phyloP scores from a whole-genome alignment of 352 stramenopile genomes.

The Globisporangium spinosum region DNA sequence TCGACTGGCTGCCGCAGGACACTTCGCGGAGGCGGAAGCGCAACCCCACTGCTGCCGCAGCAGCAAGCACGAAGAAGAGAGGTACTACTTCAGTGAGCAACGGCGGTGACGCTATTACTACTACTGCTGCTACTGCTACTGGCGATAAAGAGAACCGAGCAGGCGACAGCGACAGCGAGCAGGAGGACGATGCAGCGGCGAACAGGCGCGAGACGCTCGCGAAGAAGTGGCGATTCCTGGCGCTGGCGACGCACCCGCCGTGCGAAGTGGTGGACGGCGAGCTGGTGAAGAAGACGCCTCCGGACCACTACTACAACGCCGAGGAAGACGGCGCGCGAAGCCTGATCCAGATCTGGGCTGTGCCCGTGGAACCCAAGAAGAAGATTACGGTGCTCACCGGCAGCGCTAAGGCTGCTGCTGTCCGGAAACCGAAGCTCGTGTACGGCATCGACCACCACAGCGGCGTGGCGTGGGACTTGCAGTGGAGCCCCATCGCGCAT shows the following conservation, averaged over 20 bases:
- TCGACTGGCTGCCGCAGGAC: conserved; percentile 63
- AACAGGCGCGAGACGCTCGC: conserved; percentile 14
- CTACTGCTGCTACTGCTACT: background rate
- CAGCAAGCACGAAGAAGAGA: conserved; percentile 6
- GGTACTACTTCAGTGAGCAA: background rate
- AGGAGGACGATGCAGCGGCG: background rate
- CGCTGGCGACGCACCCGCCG: conserved; percentile 63
- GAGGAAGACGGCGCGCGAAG: conserved; percentile 31
- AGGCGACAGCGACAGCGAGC: conserved; percentile 3
- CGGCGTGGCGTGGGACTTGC: conserved; percentile 77
- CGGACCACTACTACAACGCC: conserved; percentile 74
- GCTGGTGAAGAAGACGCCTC: conserved; percentile 59
- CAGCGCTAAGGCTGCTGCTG: background rate
- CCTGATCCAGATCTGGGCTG: conserved; percentile 78
- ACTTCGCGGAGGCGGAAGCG: background rate
- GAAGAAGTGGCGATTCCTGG: conserved; percentile 52
- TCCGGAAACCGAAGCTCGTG: conserved; percentile 47
- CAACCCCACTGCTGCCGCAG: background rate
- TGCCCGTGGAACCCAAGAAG: conserved; percentile 34
- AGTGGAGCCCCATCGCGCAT: conserved; percentile 60
- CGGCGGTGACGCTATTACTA: background rate
- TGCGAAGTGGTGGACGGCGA: conserved; percentile 54
- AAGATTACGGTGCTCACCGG: background rate
- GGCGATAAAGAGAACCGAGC: background rate
- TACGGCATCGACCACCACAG: conserved; percentile 73